Evolutionary conservation across 2,329 filamentous ascomycete genomes (phyloP).

Genomic region (Ploettnerulaceae sp.): DNA sequence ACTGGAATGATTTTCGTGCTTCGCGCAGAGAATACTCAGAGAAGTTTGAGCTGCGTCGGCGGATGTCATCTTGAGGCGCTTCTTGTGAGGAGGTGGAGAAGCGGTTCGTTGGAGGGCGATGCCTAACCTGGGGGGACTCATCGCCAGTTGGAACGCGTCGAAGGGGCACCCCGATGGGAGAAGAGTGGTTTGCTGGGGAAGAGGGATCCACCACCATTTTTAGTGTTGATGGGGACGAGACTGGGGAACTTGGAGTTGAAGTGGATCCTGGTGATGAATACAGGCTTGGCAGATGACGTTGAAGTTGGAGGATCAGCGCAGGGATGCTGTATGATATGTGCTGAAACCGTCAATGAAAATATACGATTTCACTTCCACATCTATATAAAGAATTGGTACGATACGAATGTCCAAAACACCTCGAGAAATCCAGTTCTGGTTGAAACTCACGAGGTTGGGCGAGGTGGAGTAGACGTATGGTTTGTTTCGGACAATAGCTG

Average conservation of each 20-base stretch:
- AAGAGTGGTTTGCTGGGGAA: slow-evolving; percentile 8
- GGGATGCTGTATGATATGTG: neutral
- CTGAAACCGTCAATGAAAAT: neutral
- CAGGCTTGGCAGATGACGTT: slow-evolving; percentile 9
- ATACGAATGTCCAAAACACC: too few relatives aligned
- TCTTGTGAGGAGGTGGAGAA: slow-evolving; percentile 29
- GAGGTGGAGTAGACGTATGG: too few relatives aligned
- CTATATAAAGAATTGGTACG: too few relatives aligned
- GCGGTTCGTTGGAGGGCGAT: slow-evolving; percentile 22
- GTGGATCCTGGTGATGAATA: slow-evolving; percentile 2
- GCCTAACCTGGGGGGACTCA: slow-evolving; percentile 23
- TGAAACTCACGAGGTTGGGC: too few relatives aligned
- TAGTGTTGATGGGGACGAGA: slow-evolving; percentile 1
- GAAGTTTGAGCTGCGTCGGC: slow-evolving; percentile 70
- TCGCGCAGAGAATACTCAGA: slow-evolving; percentile 71
- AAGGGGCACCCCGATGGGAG: slow-evolving; percentile 10
- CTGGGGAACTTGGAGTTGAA: neutral
- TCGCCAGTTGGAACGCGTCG: slow-evolving; percentile 18
- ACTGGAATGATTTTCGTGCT: slow-evolving; percentile 56
- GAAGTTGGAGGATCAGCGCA: too few relatives aligned
- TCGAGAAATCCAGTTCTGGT: too few relatives aligned
- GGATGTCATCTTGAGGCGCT: slow-evolving; percentile 24
- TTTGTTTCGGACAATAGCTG: too few relatives aligned
- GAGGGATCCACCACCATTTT: slow-evolving; percentile 13
- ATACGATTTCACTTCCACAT: too few relatives aligned